Evolutionary conservation across 495 filamentous ascomycete genomes (phyloP).

Genomic region (Tetracladium setigerum): DNA sequence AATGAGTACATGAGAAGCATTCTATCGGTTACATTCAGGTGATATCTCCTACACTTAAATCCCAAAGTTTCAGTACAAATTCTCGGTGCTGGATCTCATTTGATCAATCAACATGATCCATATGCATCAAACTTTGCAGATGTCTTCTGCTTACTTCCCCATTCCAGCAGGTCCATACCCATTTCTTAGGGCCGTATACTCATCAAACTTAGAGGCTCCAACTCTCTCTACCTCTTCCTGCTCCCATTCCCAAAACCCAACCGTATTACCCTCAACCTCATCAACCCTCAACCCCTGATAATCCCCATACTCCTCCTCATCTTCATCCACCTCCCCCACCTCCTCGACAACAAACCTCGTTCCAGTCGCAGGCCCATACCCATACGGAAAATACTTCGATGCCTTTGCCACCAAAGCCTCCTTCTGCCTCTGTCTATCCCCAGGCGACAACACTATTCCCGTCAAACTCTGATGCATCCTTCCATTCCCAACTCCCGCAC

Average conservation of each 20-base stretch:
- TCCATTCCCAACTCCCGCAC: too few relatives aligned
- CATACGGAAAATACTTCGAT: constrained; percentile 35
- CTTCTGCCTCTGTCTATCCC: constrained; percentile 23
- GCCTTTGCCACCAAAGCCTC: constrained; percentile 26
- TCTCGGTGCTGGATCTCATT: too few relatives aligned
- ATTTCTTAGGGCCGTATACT: constrained; percentile 4
- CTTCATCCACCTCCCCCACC: constrained; percentile 30
- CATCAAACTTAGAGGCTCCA: constrained; percentile 10
- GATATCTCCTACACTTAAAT: too few relatives aligned
- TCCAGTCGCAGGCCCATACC: constrained; percentile 31
- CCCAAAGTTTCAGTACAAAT: too few relatives aligned
- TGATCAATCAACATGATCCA: too few relatives aligned
- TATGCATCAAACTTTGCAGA: too few relatives aligned
- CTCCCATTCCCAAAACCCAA: neutral
- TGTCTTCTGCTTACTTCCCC: too few relatives aligned
- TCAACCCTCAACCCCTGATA: constrained; percentile 28
- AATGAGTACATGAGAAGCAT: too few relatives aligned
- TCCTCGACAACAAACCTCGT: constrained; percentile 32
- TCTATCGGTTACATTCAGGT: too few relatives aligned
- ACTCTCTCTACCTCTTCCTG: neutral
- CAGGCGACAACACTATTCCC: constrained; percentile 11
- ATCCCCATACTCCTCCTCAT: constrained; percentile 36
- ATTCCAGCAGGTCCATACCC: too few relatives aligned
- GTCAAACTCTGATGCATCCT: constrained; percentile 10
- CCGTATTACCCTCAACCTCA: constrained; percentile 16